Conservation (phyloP, 2,329 filamentous ascomycete species). For the Penicillium sclerotigenum region DNA sequence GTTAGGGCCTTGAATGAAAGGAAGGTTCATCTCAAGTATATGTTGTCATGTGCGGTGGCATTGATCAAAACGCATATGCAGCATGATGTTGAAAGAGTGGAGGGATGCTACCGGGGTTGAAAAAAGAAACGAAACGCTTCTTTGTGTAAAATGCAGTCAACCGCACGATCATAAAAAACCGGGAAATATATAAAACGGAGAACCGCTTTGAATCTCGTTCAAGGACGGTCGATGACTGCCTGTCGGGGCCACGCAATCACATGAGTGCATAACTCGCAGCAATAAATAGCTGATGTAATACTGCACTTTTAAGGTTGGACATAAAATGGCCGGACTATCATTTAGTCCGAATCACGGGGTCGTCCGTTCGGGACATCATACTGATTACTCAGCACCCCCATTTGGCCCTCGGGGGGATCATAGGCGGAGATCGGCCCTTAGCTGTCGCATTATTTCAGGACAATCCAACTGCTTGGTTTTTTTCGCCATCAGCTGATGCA, state of each 20-base stretch:
- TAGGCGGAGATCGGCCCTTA: background rate
- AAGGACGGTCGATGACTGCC: constrained; percentile 1
- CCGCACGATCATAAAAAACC: background rate
- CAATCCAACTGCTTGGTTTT: constrained; percentile 1
- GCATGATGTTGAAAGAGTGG: constrained; percentile 12
- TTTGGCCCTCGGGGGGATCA: background rate
- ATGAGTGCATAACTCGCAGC: constrained; percentile 3
- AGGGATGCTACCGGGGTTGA: background rate
- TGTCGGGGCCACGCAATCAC: constrained; percentile 7
- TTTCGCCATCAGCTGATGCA: constrained; percentile 4
- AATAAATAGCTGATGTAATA: constrained; percentile 2
- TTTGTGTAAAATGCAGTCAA: background rate
- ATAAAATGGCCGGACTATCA: background rate
- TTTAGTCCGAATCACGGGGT: background rate
- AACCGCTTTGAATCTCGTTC: background rate
- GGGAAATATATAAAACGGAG: background rate
- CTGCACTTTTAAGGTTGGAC: background rate
- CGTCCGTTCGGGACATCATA: background rate
- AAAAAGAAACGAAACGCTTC: background rate
- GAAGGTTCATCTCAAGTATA: constrained; percentile 20
- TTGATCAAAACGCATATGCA: constrained; percentile 10
- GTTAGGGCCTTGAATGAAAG: constrained; percentile 9
- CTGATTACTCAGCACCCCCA: constrained; percentile 1
- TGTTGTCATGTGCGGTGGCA: constrained; percentile 8
- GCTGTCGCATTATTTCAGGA: constrained; percentile 5